phyloP scores from a whole-genome alignment of 1,139 yeast species.

The Hemisphaericaspora xylofermentans region DNA sequence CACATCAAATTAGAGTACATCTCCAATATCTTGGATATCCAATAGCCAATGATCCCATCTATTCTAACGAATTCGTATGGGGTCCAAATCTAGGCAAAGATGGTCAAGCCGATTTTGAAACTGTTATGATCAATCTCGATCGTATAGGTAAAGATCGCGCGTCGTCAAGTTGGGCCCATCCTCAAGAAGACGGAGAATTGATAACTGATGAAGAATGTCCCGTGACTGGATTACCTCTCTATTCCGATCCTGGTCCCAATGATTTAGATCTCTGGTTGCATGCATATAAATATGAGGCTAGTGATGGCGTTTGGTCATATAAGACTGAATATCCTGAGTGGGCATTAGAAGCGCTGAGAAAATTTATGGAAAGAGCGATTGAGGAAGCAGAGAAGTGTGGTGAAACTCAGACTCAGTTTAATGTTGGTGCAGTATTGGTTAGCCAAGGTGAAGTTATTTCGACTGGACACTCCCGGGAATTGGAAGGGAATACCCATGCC shows the following conservation, averaged over 20 bases:
- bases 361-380: slow-evolving; percentile 64
- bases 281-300: slow-evolving; percentile 74
- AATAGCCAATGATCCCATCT: slow-evolving; percentile 92
- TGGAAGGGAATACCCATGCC: slow-evolving; percentile 96
- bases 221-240: slow-evolving; percentile 69
- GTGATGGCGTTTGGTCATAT: slow-evolving; percentile 65
- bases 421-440: slow-evolving; percentile 90
- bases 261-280: slow-evolving; percentile 89
- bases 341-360: slow-evolving; percentile 65
- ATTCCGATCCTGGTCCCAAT: slow-evolving; percentile 84
- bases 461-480: slow-evolving; percentile 86
- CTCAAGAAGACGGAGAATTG: slow-evolving; percentile 59
- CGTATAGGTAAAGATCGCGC: slow-evolving; percentile 66
- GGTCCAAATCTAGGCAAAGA: slow-evolving; percentile 59
- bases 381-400: slow-evolving; percentile 79
- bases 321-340: slow-evolving; percentile 82
- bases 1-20: slow-evolving; percentile 94
- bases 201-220: slow-evolving; percentile 59
- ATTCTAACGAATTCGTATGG: slow-evolving; percentile 68
- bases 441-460: slow-evolving; percentile 62
- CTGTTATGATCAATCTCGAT: slow-evolving; percentile 50
- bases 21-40: slow-evolving; percentile 85
- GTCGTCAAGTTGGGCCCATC: slow-evolving; percentile 69
- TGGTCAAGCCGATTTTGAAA: slow-evolving; percentile 48
- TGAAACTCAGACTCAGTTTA: slow-evolving; percentile 82